Percentiles rank a stretch among this genome's conserved stretches.
Conservation (phyloP, 306 rosid genomes). For the Urtica urens region DNA sequence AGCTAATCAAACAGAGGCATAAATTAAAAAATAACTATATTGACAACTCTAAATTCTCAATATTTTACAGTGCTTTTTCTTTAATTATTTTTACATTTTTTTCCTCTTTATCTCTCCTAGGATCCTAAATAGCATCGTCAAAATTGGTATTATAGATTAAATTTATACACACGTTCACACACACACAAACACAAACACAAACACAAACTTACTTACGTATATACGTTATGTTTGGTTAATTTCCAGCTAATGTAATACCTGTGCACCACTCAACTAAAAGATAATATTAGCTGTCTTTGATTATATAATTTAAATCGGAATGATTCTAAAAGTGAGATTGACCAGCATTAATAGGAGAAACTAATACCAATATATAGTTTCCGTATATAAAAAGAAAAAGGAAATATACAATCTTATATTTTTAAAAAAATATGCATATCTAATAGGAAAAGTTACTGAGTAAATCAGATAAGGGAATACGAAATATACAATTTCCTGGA, state of each 20-base stretch:
- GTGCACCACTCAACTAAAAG: neutral
- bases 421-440: neutral
- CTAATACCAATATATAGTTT: neutral
- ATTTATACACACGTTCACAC: neutral
- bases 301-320: neutral
- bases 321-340: constrained; percentile 7
- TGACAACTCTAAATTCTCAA: too few species aligned
- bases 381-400: neutral
- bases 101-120: neutral
- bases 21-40: too few species aligned
- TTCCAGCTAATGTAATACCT: neutral
- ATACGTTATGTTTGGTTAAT: too few species aligned
- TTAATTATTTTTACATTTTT: neutral
- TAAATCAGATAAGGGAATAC: neutral
- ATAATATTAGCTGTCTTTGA: constrained; percentile 12
- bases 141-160: neutral
- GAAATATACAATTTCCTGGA: neutral
- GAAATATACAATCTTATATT: neutral
- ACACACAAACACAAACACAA: neutral
- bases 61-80: too few species aligned
- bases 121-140: constrained; percentile 5
- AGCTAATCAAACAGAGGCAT: too few species aligned
- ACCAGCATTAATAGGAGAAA: constrained; percentile 8
- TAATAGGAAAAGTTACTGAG: neutral
- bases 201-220: too few species aligned